Percentiles rank a stretch among this genome's conserved stretches.
These are phyloP conservation scores for Gossypium aridum DNA, from an alignment of 441 rosid genomes.

Conservation along the genomic window DNA sequence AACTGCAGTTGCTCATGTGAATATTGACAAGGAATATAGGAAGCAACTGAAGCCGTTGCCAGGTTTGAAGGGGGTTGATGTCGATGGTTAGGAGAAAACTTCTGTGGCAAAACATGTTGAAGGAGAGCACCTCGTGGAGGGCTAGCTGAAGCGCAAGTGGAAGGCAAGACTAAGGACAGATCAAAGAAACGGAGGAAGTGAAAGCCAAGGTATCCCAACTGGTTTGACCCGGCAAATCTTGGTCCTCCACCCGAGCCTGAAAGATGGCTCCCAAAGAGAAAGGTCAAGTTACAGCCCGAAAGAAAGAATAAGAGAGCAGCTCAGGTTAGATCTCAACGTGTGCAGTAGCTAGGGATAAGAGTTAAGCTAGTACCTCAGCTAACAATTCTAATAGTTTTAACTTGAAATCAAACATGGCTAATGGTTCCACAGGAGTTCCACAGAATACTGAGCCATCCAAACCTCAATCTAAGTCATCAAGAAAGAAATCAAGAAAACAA, in stretches of 20 bases:
- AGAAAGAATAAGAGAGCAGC: slow-evolving; percentile 92
- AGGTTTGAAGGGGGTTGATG: slow-evolving; percentile 64
- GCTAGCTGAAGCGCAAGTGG: slow-evolving; percentile 35
- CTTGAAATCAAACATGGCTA: slow-evolving; percentile 40
- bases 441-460: slow-evolving; percentile 41
- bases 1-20: slow-evolving; percentile 66
- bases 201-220: slow-evolving; percentile 90
- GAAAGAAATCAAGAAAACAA: slow-evolving; percentile 63
- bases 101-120: slow-evolving; percentile 80
- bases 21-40: slow-evolving; percentile 68
- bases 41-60: slow-evolving; percentile 74
- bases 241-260: slow-evolving; percentile 97
- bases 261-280: slow-evolving; percentile 95
- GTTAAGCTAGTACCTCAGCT: slow-evolving; percentile 47
- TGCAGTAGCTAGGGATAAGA: slow-evolving; percentile 69
- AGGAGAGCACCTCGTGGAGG: slow-evolving; percentile 26
- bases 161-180: slow-evolving; percentile 66
- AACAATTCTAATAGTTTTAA: slow-evolving; percentile 26
- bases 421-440: slow-evolving; percentile 38
- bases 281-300: slow-evolving; percentile 91
- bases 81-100: slow-evolving; percentile 72
- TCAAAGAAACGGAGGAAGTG: slow-evolving; percentile 91
- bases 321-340: slow-evolving; percentile 90
- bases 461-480: slow-evolving; percentile 57
- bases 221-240: slow-evolving; percentile 87